These are phyloP conservation scores for Amanita exitialis DNA, from an alignment of 768 basidiomycete species.

Conservation along the genomic window DNA sequence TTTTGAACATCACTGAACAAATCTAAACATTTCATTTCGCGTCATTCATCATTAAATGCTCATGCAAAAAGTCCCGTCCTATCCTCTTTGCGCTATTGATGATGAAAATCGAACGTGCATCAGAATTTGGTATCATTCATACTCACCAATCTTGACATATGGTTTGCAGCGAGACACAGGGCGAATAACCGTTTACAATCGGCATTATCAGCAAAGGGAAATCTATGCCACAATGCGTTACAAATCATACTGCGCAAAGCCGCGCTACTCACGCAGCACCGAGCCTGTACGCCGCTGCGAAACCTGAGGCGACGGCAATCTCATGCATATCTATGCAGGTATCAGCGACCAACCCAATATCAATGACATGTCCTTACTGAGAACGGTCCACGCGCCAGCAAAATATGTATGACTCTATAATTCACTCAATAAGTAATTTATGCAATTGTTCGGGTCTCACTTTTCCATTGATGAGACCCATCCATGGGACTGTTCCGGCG, in stretches of 20 bases:
- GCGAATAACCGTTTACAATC: slow-evolving; percentile 20
- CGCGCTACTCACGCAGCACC: slow-evolving; percentile 21
- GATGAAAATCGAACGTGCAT: background rate
- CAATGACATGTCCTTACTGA: slow-evolving; percentile 15
- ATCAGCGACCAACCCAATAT: background rate
- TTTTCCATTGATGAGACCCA: slow-evolving; percentile 27
- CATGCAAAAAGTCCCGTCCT: slow-evolving; percentile 4
- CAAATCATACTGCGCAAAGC: background rate
- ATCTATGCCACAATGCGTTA: slow-evolving; percentile 9
- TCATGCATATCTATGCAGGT: slow-evolving; percentile 23
- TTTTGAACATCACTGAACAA: background rate
- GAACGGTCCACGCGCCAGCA: slow-evolving; percentile 26
- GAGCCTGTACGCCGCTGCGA: slow-evolving; percentile 26
- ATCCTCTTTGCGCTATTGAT: slow-evolving; percentile 6
- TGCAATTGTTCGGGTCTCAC: slow-evolving; percentile 2
- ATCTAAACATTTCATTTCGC: background rate
- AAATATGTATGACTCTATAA: slow-evolving; percentile 22
- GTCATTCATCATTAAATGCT: background rate
- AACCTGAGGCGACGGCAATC: slow-evolving; percentile 27
- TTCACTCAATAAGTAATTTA: background rate
- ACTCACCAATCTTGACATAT: slow-evolving; percentile 11
- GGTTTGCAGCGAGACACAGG: slow-evolving; percentile 18
- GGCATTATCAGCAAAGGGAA: slow-evolving; percentile 22
- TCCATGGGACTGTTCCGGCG: slow-evolving; percentile 25
- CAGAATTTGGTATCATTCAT: background rate